Conservation (phyloP, 225 moss, liverwort and hornwort species). For the Bryum argenteum region DNA sequence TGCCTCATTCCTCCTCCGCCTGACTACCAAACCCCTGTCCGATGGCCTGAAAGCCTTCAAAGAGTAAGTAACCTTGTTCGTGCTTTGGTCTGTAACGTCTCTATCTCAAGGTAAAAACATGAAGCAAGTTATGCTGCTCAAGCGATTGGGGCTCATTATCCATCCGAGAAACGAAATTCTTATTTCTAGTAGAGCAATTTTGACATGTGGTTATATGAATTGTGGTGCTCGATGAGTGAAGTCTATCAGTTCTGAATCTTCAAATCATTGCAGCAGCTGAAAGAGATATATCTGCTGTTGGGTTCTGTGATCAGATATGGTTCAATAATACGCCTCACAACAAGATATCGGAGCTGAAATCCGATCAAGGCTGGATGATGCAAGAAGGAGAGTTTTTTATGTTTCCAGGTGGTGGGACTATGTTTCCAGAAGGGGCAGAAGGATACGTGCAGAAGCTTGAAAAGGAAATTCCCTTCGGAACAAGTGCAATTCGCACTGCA, state of each 20-base stretch:
- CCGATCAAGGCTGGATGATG: conserved; percentile 57
- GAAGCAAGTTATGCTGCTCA: background rate
- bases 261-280: conserved; percentile 17
- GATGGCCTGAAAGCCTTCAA: conserved; percentile 48
- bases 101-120: background rate
- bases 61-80: conserved; percentile 35
- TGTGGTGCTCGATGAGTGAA: background rate
- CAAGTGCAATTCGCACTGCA: conserved; percentile 47
- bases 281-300: conserved; percentile 10
- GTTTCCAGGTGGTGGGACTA: conserved; percentile 62
- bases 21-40: conserved; percentile 42
- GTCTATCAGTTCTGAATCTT: no score
- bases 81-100: background rate
- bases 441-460: conserved; percentile 52
- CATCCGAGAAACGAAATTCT: background rate
- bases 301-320: conserved; percentile 35
- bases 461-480: conserved; percentile 43
- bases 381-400: conserved; percentile 51
- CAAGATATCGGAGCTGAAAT: conserved; percentile 54
- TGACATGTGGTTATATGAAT: background rate
- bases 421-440: conserved; percentile 56
- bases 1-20: conserved; percentile 54
- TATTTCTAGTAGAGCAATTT: background rate
- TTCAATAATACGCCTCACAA: conserved; percentile 54
- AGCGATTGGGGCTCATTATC: background rate